Percentiles rank a stretch among this genome's conserved stretches.
phyloP scores from a whole-genome alignment of 805 yeast genomes.

The Tetrapisispora pingtungensis region DNA sequence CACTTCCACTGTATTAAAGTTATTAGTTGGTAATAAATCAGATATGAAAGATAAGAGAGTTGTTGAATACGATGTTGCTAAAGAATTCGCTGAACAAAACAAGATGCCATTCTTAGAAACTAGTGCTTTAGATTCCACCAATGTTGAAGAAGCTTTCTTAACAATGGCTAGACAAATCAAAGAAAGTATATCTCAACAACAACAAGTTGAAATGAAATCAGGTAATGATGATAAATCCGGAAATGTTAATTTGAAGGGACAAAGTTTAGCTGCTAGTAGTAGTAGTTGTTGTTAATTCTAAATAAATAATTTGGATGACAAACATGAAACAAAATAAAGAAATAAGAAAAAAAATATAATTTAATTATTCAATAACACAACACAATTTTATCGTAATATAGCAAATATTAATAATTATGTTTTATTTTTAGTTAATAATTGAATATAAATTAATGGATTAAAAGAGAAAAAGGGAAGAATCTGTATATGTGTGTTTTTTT shows the following conservation, averaged over 20 bases:
- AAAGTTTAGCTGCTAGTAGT: slow-evolving; percentile 38
- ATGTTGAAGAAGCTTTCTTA: slow-evolving; percentile 96
- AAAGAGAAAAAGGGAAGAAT: no score
- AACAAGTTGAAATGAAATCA: slow-evolving; percentile 25
- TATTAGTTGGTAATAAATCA: slow-evolving; percentile 93
- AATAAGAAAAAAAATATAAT: not conserved
- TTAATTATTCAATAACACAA: no score
- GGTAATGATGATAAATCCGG: slow-evolving; percentile 35
- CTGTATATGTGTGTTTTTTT: no score
- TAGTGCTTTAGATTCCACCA: slow-evolving; percentile 87
- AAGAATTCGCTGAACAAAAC: slow-evolving; percentile 88
- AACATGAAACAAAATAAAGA: not conserved
- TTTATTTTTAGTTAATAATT: no score
- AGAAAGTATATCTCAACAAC: slow-evolving; percentile 76
- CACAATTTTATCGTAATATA: no score
- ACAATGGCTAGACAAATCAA: slow-evolving; percentile 98
- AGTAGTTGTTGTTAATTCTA: slow-evolving; percentile 40
- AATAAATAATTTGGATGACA: no score
- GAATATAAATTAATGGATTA: no score
- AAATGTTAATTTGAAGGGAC: slow-evolving; percentile 65
- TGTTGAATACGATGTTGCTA: slow-evolving; percentile 91
- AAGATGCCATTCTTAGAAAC: slow-evolving; percentile 95
- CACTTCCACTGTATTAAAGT: slow-evolving; percentile 92
- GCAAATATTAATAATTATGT: no score
- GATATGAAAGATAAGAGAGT: slow-evolving; percentile 89